Conservation (phyloP, 2,329 filamentous ascomycete species). For the Diaporthe longicolla region DNA sequence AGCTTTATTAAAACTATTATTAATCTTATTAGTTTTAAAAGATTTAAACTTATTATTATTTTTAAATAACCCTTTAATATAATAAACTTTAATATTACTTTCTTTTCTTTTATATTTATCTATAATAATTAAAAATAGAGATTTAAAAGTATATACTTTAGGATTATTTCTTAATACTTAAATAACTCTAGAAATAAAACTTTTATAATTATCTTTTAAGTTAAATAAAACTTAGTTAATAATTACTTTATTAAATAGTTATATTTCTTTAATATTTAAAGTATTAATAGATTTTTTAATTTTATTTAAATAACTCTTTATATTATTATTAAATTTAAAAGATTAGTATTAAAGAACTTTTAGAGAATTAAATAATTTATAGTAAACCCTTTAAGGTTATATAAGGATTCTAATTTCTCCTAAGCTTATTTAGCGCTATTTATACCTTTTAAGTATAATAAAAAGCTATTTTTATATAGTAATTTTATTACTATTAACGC, state of each 20-base stretch:
- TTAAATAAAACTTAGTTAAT: conserved; percentile 7
- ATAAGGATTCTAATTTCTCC: conserved; percentile 17
- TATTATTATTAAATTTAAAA: not conserved
- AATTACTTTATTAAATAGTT: not conserved
- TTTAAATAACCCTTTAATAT: not conserved
- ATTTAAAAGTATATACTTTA: not conserved
- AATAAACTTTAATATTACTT: conserved; percentile 3
- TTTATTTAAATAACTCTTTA: conserved; percentile 10
- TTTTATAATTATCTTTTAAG: not conserved
- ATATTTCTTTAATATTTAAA: conserved; percentile 8
- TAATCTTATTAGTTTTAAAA: not conserved
- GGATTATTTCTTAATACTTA: not conserved
- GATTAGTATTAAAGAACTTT: conserved; percentile 9
- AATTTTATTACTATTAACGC: too few species aligned
- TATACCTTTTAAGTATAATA: too few species aligned
- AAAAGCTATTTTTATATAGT: too few species aligned
- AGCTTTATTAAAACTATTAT: conserved; percentile 1
- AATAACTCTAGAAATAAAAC: conserved; percentile 6
- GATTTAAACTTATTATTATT: not conserved
- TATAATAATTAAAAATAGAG: conserved; percentile 10
- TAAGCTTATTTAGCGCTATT: not conserved
- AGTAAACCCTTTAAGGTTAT: conserved; percentile 26
- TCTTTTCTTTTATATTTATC: conserved; percentile 5
- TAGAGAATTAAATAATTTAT: conserved; percentile 5
- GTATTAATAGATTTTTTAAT: conserved; percentile 10